Base-by-base conservation (phyloP, 2,329 filamentous ascomycete species). In the Claviceps sp. region DNA sequence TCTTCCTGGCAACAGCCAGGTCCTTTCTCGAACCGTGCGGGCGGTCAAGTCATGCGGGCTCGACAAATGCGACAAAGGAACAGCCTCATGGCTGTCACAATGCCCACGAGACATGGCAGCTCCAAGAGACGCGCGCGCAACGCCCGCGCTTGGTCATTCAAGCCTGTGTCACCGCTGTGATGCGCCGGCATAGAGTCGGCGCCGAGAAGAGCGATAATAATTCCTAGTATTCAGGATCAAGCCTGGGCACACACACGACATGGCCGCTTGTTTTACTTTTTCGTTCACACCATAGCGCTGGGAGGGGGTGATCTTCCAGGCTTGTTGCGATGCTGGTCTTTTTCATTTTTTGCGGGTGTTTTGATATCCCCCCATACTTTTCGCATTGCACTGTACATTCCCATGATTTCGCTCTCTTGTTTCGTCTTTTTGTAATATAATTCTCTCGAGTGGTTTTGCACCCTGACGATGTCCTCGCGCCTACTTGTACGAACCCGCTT, bases 311-410 rank as follows among this genome's bases (percentile, higher is more conserved):
- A 13, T 22, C 22, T 17, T 5, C 30, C 5, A 45, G 30, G 13
- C 51, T n/a, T 37, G 43, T 43, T 37, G 38, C 38, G 30, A 14
- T 30, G 19, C 24, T 43, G 14, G 37, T 22, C 10, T 11, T 17
- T n/a, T 37, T 40, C 24, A 6, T 16, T 14, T n/a, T 50, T 7
- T n/a, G 42, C 42, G 13, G 42, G 37, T 41, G 42, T 39, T 45
- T 53, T 42, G 17, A 22, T 47, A 43, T 26, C 51, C 50, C 47
- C 47, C 52, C 44, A 19, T 51, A 51, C 34, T 44, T n/a, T 44
- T 50, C 10, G 26, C 40, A 26, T 24, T 37, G 14, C 22, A 43
- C 3, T n/a, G 26, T 40, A 19, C 22, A 16, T 37, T 42, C 6
- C 16, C 19, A 40, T 19, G 2, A 19, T 49, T 11, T 51, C 11